Evolutionary conservation across 1,139 yeast genomes (phyloP), one percentile per base, ranked within the genome.

Genomic region (Waltiozyma sp.): DNA sequence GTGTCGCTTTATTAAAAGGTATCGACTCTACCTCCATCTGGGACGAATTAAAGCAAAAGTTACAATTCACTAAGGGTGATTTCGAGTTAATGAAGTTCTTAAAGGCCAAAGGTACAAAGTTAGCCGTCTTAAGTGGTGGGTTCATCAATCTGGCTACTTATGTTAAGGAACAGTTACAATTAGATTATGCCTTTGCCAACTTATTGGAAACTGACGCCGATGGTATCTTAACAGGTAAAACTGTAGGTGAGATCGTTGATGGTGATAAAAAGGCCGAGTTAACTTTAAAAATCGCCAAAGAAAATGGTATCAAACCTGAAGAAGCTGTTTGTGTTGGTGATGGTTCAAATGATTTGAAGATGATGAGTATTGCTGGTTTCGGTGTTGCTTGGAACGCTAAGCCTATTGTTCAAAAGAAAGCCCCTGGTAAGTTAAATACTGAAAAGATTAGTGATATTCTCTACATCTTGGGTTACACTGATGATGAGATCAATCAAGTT

Each of bases 321-420:
- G 60, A 71, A 16, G 77, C 81, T 0, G 81, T 86, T 41, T 97
- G 97, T 37, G 86, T 93, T 35, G 99, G 99, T 28, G 98, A 93
- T 60, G 98, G 98, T 28, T 95, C 97, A 23, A 93, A 93, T 56
- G 99, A 93, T 63, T 69, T 93, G 59, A 75, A 76, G 38, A 94
- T 94, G 89, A 91, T 93, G 97, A 74, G 70, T 3, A 77, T 66
- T 18, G 96, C 96, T 2, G 97, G 98, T 0, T 85, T 79, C 60
- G 98, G 98, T 18, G 72, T 93, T 46, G 98, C 98, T 0, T 93
- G 96, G 93, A 84, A 88, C 59, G 98, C 98, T 16, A 93, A 93
- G 61, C 96, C 97, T 28, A 77, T 72, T 49, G 98, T 93, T 4
- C 96, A 87, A 60, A 56, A 63, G 45, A 64, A 67, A 52, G 98